These are phyloP conservation scores for Colletotrichum sp. DNA, from an alignment of 2,329 filamentous ascomycete species.

Conservation along the genomic window DNA sequence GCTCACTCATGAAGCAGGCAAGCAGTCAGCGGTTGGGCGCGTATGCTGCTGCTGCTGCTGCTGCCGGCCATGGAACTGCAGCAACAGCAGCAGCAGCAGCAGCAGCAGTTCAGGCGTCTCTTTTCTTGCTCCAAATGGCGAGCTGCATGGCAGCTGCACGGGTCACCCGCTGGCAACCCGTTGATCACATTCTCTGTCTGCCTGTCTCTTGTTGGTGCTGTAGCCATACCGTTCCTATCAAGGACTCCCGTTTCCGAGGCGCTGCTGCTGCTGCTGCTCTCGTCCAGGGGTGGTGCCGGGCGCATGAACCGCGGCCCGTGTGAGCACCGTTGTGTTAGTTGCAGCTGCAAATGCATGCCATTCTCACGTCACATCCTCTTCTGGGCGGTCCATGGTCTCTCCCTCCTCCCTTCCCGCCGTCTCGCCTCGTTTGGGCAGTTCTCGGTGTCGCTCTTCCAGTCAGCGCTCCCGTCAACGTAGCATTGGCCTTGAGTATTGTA, in stretches of 20 bases:
- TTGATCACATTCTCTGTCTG: neutral
- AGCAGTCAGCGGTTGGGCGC: neutral
- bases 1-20: neutral
- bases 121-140: neutral
- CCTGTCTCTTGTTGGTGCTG: neutral
- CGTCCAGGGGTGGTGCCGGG: neutral
- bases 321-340: slow-evolving; percentile 10
- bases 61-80: neutral
- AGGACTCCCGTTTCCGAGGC: slow-evolving; percentile 3
- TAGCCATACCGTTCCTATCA: neutral
- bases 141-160: slow-evolving; percentile 13
- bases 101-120: neutral
- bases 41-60: neutral
- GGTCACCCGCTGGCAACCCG: slow-evolving; percentile 4
- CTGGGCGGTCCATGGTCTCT: neutral
- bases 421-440: neutral
- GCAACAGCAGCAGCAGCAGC: neutral
- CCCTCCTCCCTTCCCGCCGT: neutral
- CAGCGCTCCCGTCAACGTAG: neutral
- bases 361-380: slow-evolving; percentile 15
- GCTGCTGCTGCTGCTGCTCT: neutral
- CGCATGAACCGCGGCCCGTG: slow-evolving; percentile 20
- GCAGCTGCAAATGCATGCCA: slow-evolving; percentile 24
- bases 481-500: neutral
- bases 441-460: neutral